Conservation (phyloP, 208 protist species). For the Trypanosoma rangeli region DNA sequence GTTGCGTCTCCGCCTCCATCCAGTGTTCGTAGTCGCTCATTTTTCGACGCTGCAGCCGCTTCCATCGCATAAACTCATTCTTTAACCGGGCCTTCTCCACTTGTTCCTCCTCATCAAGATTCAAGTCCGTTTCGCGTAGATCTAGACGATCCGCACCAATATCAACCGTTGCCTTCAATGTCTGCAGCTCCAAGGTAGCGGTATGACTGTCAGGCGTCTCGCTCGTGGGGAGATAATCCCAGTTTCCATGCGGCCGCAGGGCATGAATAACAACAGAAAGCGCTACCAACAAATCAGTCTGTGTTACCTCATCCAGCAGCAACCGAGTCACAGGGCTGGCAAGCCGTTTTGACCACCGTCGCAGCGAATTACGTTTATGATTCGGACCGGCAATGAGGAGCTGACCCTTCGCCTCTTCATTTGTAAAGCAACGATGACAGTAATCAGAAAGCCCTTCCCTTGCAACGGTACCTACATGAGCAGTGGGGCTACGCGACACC, state of each 20-base stretch:
- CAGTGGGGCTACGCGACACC: background rate
- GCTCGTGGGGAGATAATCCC: slow-evolving; percentile 78
- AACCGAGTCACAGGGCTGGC: slow-evolving; percentile 54
- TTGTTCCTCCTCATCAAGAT: slow-evolving; percentile 84
- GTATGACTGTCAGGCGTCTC: slow-evolving; percentile 28
- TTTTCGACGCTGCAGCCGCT: slow-evolving; percentile 43
- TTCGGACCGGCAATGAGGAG: slow-evolving; percentile 85
- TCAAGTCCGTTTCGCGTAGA: slow-evolving; percentile 50
- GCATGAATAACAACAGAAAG: slow-evolving; percentile 76
- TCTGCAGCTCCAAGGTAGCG: slow-evolving; percentile 52
- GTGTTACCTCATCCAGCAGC: slow-evolving; percentile 58
- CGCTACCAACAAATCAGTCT: slow-evolving; percentile 57
- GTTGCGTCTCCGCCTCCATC: slow-evolving; percentile 76
- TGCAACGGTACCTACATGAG: background rate
- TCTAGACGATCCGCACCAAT: slow-evolving; percentile 76
- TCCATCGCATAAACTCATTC: slow-evolving; percentile 76
- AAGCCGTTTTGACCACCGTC: slow-evolving; percentile 45
- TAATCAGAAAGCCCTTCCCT: slow-evolving; percentile 44
- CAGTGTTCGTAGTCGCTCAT: slow-evolving; percentile 79
- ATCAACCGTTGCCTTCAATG: slow-evolving; percentile 47
- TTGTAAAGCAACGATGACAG: slow-evolving; percentile 58
- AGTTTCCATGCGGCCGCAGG: slow-evolving; percentile 70
- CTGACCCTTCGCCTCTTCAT: slow-evolving; percentile 45
- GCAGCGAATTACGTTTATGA: slow-evolving; percentile 76
- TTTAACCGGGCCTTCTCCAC: slow-evolving; percentile 38